Percentiles rank a stretch among this genome's conserved stretches.
Evolutionary conservation across 768 basidiomycete genomes (phyloP).

Genomic region (Porpolomopsis calyptriformis): DNA sequence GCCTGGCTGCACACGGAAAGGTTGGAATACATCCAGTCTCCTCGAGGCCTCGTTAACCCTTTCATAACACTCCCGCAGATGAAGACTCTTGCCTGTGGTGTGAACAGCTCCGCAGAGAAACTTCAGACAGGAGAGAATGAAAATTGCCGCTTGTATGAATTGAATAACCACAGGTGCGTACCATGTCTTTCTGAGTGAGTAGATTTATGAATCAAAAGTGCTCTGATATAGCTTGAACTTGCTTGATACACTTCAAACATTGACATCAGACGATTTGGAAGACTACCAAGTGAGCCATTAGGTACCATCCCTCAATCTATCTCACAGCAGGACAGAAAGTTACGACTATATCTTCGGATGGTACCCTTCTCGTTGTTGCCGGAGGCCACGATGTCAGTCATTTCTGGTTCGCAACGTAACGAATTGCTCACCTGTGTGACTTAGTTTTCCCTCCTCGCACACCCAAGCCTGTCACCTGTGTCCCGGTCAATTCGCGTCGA

Average conservation of each 20-base stretch:
- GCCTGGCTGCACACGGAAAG: conserved; percentile 61
- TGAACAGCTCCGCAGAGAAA: conserved; percentile 65
- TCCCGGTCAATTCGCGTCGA: conserved; percentile 44
- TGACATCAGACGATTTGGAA: conserved; percentile 48
- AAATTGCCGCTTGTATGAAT: conserved; percentile 68
- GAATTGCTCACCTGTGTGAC: conserved; percentile 7
- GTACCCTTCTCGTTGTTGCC: conserved; percentile 54
- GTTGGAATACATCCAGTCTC: conserved; percentile 26
- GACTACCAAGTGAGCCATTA: conserved; percentile 75
- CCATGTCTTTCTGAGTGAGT: neutral
- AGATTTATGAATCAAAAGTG: neutral
- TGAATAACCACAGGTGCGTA: conserved; percentile 49
- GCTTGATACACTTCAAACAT: conserved; percentile 47
- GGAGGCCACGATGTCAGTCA: conserved; percentile 58
- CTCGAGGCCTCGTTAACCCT: neutral
- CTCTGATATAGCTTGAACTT: conserved; percentile 39
- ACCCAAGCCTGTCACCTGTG: conserved; percentile 43
- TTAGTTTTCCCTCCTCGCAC: conserved; percentile 57
- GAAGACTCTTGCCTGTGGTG: conserved; percentile 65
- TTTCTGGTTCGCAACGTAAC: conserved; percentile 9
- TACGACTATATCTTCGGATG: conserved; percentile 67
- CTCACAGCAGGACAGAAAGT: conserved; percentile 56
- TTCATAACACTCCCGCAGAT: conserved; percentile 26
- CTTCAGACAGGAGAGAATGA: conserved; percentile 62
- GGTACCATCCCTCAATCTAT: neutral